Evolutionary conservation across 78 protist genomes (phyloP), one percentile per base, ranked within the genome.

Genomic region (Dictyostelium brefeldianum): DNA sequence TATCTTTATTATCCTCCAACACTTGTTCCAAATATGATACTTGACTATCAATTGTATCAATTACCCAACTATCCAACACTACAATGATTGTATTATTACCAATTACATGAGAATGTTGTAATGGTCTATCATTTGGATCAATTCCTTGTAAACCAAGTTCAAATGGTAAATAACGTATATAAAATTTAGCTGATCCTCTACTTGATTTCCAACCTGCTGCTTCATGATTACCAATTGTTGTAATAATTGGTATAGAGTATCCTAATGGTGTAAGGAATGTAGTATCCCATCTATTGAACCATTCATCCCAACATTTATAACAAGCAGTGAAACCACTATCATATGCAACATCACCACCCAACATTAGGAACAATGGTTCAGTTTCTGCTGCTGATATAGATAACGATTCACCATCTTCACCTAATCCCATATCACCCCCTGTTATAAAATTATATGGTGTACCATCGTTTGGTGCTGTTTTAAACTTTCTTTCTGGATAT

Each of bases 301-400:
- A 92, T 50, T 92, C 51, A 51, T 92, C 96, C 96, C 96, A 92
- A 14, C 89, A 29, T n/a, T 85, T n/a, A 67, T 92, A 92, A 36
- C 96, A 92, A 36, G 82, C 41, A 17, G 36, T 57, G 31, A 84
- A 69, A 11, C 87, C 91, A 56, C 75, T 51, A 27, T 79, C 96
- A 53, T 92, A 92, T 5, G 96, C 96, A 1, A 92, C 57, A 73
- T 92, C 96, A 8, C 96, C 96, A 17, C 96, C 96, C 12, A 92
- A 47, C 90, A 92, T 29, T 8, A 91, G 81, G 64, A 92, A 92
- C 36, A 64, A 47, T 4, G 96, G 96, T 20, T 83, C 79, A 22
- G 22, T 75, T 15, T 22, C 11, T 11, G 90, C 95, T 1, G 95
- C 95, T 41, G 10, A 43, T 6, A 50, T n/a, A 6, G 70, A 50